A percentile compares a stretch with the other conserved stretches of the same genome.
phyloP scores from a whole-genome alignment of 208 protist genomes.

The Blechomonas ayalai region DNA sequence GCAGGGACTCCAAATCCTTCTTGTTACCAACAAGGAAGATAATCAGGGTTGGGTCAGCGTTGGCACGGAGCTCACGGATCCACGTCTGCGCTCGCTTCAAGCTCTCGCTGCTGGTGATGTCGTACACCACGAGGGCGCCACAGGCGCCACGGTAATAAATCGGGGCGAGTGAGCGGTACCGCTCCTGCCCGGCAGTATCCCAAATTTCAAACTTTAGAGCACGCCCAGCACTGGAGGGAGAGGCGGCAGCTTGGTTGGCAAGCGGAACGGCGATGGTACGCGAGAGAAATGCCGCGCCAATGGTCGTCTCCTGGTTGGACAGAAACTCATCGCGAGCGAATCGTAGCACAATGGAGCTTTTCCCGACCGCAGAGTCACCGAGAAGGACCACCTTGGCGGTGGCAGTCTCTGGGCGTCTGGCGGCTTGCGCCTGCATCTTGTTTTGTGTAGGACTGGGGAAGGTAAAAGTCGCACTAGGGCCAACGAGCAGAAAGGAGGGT shows the following conservation, averaged over 20 bases:
- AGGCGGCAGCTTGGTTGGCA: conserved; percentile 14
- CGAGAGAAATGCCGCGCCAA: conserved; percentile 84
- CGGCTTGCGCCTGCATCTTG: too few relatives aligned
- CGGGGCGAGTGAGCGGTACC: conserved; percentile 84
- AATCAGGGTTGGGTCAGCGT: conserved; percentile 85
- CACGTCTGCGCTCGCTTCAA: conserved; percentile 93
- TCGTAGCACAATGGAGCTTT: conserved; percentile 82
- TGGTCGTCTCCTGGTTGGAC: conserved; percentile 76
- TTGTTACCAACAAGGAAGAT: conserved; percentile 96
- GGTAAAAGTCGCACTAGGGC: too few relatives aligned
- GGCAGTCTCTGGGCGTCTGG: conserved; percentile 13
- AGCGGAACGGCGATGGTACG: conserved; percentile 60
- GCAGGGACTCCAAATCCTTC: conserved; percentile 87
- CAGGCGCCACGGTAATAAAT: conserved; percentile 92
- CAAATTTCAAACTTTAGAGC: conserved; percentile 87
- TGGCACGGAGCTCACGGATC: conserved; percentile 93
- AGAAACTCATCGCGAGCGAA: conserved; percentile 85
- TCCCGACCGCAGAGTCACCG: conserved; percentile 84
- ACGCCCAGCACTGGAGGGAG: conserved; percentile 8
- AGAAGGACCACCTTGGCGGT: conserved; percentile 87
- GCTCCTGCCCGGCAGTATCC: conserved; percentile 91
- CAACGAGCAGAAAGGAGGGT: too few relatives aligned
- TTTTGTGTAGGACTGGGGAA: too few relatives aligned
- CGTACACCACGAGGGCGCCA: conserved; percentile 95
- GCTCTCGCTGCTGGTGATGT: conserved; percentile 95